Evolutionary conservation across 1,284 basidiomycete genomes (phyloP).

Genomic region (Ustilago trichophora): DNA sequence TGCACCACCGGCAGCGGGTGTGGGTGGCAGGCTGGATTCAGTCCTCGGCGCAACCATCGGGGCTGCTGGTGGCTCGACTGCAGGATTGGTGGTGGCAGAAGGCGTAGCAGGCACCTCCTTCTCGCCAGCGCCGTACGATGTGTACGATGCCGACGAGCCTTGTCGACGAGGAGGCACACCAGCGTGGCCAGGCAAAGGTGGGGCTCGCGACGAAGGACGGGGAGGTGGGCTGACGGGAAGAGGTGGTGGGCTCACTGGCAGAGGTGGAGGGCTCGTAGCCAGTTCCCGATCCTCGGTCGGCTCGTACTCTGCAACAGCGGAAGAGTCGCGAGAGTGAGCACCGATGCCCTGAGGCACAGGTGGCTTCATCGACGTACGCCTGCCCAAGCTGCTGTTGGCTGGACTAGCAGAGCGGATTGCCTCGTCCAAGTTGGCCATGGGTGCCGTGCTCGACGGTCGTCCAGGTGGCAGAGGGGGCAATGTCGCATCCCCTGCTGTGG

Average conservation of each 20-base stretch:
- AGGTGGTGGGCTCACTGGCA: slow-evolving; percentile 39
- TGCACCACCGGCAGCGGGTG: slow-evolving; percentile 4
- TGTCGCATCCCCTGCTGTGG: slow-evolving; percentile 14
- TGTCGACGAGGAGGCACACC: slow-evolving; percentile 71
- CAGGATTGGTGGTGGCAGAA: slow-evolving; percentile 3
- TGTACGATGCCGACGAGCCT: slow-evolving; percentile 31
- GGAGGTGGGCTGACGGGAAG: slow-evolving; percentile 67
- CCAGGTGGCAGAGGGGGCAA: slow-evolving; percentile 30
- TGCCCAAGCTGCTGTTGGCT: slow-evolving; percentile 25
- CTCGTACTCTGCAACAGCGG: slow-evolving; percentile 28
- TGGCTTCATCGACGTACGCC: slow-evolving; percentile 34
- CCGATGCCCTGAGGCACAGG: slow-evolving; percentile 31
- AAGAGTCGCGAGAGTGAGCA: slow-evolving; percentile 30
- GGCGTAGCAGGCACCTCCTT: slow-evolving; percentile 34
- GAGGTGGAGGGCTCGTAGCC: slow-evolving; percentile 69
- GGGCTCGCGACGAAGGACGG: slow-evolving; percentile 79
- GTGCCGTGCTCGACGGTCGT: slow-evolving; percentile 35
- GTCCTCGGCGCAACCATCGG: slow-evolving; percentile 4
- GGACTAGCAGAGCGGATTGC: slow-evolving; percentile 35
- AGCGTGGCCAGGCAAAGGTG: slow-evolving; percentile 88
- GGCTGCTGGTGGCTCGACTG: slow-evolving; percentile 12
- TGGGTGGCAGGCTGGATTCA: slow-evolving; percentile 12
- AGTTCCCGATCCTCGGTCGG: slow-evolving; percentile 22
- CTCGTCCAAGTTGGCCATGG: slow-evolving; percentile 35
- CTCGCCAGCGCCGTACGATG: slow-evolving; percentile 9